Percentiles rank a stretch among this genome's conserved stretches.
Conservation (phyloP, 352 stramenopile species). For the Phytophthora tentaculata region DNA sequence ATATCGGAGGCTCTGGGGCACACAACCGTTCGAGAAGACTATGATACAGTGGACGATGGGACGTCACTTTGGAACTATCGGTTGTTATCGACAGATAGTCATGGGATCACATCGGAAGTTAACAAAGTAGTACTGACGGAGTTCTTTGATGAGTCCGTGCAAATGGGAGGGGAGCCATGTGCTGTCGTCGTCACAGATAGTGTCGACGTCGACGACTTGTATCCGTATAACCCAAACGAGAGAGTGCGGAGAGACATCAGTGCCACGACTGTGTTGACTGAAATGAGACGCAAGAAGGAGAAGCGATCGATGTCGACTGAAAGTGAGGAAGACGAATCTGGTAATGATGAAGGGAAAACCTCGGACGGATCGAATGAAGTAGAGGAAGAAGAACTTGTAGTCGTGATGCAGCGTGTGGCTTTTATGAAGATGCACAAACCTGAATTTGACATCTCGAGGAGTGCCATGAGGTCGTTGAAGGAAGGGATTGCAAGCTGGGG, state of each 20-base stretch:
- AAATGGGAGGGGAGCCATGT: constrained; percentile 27
- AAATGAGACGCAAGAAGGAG: constrained; percentile 23
- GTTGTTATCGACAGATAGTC: constrained; percentile 41
- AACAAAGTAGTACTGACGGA: constrained; percentile 36
- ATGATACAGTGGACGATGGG: constrained; percentile 39
- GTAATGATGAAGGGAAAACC: neutral
- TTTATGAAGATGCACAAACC: constrained; percentile 46
- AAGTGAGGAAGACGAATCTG: constrained; percentile 2
- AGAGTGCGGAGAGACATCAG: constrained; percentile 48
- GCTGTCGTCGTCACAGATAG: constrained; percentile 47
- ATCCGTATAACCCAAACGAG: constrained; percentile 46
- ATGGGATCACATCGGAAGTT: constrained; percentile 31
- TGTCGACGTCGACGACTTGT: constrained; percentile 51
- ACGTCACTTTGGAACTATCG: constrained; percentile 49
- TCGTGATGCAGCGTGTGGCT: constrained; percentile 40
- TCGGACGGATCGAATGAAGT: neutral
- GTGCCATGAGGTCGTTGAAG: constrained; percentile 30
- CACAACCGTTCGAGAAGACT: constrained; percentile 58
- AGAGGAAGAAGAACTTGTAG: constrained; percentile 30
- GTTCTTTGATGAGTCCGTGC: constrained; percentile 35
- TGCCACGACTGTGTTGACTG: constrained; percentile 35
- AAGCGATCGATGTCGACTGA: constrained; percentile 9
- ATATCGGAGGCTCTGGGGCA: constrained; percentile 58
- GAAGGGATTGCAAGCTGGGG: constrained; percentile 43
- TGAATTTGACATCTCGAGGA: constrained; percentile 28